Base-by-base conservation (phyloP, 2,329 filamentous ascomycete genomes). In the Ilyonectria destructans region DNA sequence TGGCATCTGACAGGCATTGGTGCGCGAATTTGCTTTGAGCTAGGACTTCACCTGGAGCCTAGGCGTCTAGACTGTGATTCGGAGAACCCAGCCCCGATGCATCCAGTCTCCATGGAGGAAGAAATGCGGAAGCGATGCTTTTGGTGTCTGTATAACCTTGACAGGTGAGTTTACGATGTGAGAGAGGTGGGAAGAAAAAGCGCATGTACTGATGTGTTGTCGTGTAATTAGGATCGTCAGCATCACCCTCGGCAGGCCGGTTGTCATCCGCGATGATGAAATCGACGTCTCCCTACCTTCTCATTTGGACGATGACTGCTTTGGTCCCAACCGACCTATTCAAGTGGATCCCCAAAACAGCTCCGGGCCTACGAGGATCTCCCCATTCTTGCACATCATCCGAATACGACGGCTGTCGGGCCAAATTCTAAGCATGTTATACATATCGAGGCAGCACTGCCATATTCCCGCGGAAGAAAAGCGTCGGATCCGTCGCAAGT, bases 81-180 rank as follows among this genome's bases (percentile, higher is more conserved):
- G 3, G 9, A 4, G 6, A n/a, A 46, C 12, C 7, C 43, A 9
- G 15, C n/a, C 1, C 3, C 8, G 13, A n/a, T 9, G 13, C 15
- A 15, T 3, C 5, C 29, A 6, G 9, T 62, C 7, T 17, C 64
- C 9, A n/a, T 67, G 15, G 64, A 67, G 2, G 58, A 62, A 8
- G 64, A 67, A 31, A 52, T 67, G 54, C 23, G 64, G 17, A 67
- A 58, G 54, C 43, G 64, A 12, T 67, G 64, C 15, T 67, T 67
- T 10, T 67, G 64, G 64, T 62, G 52, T 43, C 43, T 67, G 2
- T 67, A 67, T 33, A 67, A 67, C 48, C 21, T 67, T 17, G 64
- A 67, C 37, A 58, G 64, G 64, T 62, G 31, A 51, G 43, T 21
- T 12, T 49, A 5, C 17, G 8, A 12, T 48, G 15, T 5, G 6